phyloP scores from a whole-genome alignment of 1,139 yeast genomes.

The Debaryomyces psychrophilus region DNA sequence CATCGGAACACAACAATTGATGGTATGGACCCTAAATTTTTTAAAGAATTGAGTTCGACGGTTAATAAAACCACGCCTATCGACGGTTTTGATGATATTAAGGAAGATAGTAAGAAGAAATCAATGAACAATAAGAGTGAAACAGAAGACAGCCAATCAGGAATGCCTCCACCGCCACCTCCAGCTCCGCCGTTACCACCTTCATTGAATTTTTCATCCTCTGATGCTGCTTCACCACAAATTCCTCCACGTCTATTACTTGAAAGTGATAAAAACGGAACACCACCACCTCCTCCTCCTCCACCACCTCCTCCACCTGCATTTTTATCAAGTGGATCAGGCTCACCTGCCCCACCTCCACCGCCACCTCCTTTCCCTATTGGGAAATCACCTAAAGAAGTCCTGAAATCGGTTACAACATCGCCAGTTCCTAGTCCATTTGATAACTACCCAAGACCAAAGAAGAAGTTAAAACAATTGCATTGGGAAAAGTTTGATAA shows the following conservation, averaged over 20 bases:
- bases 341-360: constrained; percentile 23
- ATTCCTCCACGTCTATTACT: constrained; percentile 32
- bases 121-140: constrained; percentile 4
- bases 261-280: constrained; percentile 24
- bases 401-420: constrained; percentile 22
- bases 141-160: constrained; percentile 7
- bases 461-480: constrained; percentile 74
- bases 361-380: constrained; percentile 23
- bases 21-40: constrained; percentile 55
- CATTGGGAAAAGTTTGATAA: constrained; percentile 82
- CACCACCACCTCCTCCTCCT: constrained; percentile 28
- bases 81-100: constrained; percentile 14
- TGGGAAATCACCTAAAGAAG: constrained; percentile 16
- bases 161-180: constrained; percentile 1
- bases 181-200: constrained; percentile 9
- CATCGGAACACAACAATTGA: constrained; percentile 40
- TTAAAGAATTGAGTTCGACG: constrained; percentile 59
- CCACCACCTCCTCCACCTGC: constrained; percentile 30
- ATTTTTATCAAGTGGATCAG: constrained; percentile 13
- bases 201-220: constrained; percentile 1
- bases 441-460: constrained; percentile 72
- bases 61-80: constrained; percentile 45
- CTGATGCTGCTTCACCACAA: constrained; percentile 5
- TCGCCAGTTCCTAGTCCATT: constrained; percentile 38
- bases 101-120: constrained; percentile 17